These are phyloP conservation scores for Mortierella polycephala DNA, from an alignment of 371 early-diverging fungal species.

Conservation along the genomic window DNA sequence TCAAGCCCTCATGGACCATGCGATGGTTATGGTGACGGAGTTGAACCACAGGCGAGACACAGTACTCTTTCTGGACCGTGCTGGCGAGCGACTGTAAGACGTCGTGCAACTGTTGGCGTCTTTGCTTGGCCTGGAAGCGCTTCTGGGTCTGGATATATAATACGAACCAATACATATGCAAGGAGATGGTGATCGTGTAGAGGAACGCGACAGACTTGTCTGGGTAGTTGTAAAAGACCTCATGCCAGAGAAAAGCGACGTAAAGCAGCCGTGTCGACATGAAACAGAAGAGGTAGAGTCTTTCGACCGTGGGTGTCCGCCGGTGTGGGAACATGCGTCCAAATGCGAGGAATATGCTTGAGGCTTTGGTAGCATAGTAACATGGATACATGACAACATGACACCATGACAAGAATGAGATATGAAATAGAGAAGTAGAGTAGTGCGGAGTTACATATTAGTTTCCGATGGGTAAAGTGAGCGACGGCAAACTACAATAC, in stretches of 20 bases:
- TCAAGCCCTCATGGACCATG: neutral
- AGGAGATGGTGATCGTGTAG: slow-evolving; percentile 39
- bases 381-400: neutral
- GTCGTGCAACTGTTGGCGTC: slow-evolving; percentile 17
- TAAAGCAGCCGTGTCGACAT: slow-evolving; percentile 33
- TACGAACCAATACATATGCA: slow-evolving; percentile 51
- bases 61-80: slow-evolving; percentile 12
- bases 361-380: slow-evolving; percentile 9
- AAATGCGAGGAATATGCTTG: slow-evolving; percentile 46
- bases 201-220: slow-evolving; percentile 50
- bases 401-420: neutral
- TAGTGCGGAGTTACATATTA: too few relatives aligned
- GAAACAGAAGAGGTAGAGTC: slow-evolving; percentile 32
- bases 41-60: neutral
- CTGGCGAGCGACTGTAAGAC: slow-evolving; percentile 14
- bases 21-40: neutral
- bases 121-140: slow-evolving; percentile 24
- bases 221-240: slow-evolving; percentile 47
- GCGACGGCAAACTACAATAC: too few relatives aligned
- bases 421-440: neutral
- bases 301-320: slow-evolving; percentile 29
- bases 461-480: too few relatives aligned
- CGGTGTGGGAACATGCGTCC: slow-evolving; percentile 51
- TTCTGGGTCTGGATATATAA: slow-evolving; percentile 38
- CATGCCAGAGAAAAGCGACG: slow-evolving; percentile 50